Base-by-base conservation (phyloP, 2,329 filamentous ascomycete genomes). In the Alternaria arbusti region DNA sequence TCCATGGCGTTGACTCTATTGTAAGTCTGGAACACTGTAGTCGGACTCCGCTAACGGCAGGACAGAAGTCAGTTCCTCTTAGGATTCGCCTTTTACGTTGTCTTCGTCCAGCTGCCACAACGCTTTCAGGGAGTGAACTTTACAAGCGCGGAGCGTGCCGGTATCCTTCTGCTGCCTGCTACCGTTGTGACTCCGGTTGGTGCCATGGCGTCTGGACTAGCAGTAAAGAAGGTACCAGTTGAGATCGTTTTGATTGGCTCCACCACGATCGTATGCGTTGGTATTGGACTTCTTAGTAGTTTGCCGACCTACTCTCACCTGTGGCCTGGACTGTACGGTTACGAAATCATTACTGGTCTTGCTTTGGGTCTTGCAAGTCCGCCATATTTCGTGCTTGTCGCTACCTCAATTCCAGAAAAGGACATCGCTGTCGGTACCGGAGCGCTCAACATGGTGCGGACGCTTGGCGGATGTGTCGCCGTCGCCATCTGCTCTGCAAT, bases 51-150 rank as follows among this genome's bases (percentile, higher is more conserved):
- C 22, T 45, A 15, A 17, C 22, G 2, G 10, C 8, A 13, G 40
- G 36, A 15, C 36, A 74, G 70, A 61, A 71, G 70, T 49, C 67
- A 70, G 61, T 70, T 76, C 36, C 69, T 78, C 7, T 57, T 73
- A 8, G 76, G 74, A 5, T 70, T 77, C 67, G 72, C 74, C 0
- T 77, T 74, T 58, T 74, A 71, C 25, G 69, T 70, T 20, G 64
- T 71, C 8, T 73, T 77, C 51, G 72, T 78, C 9, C 73, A 77
- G 32, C 66, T 78, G 22, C 76, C 75, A 1, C 74, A 77, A 54
- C 76, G 75, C 54, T 78, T 78, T 36, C 76, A 78, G 57, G 67
- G 58, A 15, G 75, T 77, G 9, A 78, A 78, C 26, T 69, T 73
- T 36, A 74, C 67, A 6, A 74, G 66, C 36, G 74, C 76, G 17